Base-by-base conservation (phyloP, 495 filamentous ascomycete species). In the Trichoderma parareesei region DNA sequence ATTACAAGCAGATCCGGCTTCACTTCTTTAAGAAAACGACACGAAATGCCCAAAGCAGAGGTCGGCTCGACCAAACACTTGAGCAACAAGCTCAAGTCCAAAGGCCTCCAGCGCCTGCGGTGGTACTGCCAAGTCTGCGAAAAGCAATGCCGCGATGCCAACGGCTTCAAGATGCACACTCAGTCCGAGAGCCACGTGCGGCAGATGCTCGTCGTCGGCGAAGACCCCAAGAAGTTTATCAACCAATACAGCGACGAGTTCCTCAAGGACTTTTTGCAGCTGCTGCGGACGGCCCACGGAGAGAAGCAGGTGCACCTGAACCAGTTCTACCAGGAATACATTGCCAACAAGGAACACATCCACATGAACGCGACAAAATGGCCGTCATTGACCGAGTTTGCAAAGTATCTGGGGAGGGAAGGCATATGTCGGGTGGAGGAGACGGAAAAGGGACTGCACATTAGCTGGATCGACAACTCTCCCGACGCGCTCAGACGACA, bases 291-390 rank as follows among this genome's bases (percentile, higher is more conserved):
- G 1, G 81, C 82, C 0, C 95, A 98, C 67, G 90, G 91, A 46
- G 89, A 93, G 71, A 98, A 98, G 77, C 78, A 83, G 62, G 84
- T 97, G 3, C 81, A 91, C 40, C 81, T 91, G 7, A 98, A 98
- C 67, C 87, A 90, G 62, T 97, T 97, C 72, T 99, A 99, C 72
- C 90, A 98, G 74, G 87, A 91, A 70, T 89, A 90, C 67, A 93
- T 94, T 66, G 76, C 78, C 16, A 80, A 90, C 73, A 89, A 90
- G 71, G 85, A 92, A 72, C 95, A 98, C 71, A 80, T 92, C 14
- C 95, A 98, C 71, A 89, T 97, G 87, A 98, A 97, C 75, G 82
- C 92, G 46, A 98, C 94, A 4, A 84, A 86, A 68, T 98, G 92
- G 92, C 83, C 65, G 79, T 74, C 81, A 43, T 77, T 99, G 64